phyloP scores from a whole-genome alignment of 352 stramenopile species.

The Phytophthora foliorum region DNA sequence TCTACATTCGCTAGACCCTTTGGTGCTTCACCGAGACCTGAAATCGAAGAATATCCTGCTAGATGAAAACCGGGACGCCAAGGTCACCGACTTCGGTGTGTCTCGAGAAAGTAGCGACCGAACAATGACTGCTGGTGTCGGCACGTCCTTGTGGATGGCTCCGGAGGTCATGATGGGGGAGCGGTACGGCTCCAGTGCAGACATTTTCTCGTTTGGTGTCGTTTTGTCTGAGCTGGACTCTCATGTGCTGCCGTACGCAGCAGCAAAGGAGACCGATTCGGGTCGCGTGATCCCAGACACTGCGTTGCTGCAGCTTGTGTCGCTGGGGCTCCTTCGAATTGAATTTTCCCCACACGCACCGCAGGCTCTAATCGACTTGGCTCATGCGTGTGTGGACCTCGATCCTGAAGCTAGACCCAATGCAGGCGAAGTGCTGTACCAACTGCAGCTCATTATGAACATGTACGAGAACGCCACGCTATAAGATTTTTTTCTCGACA shows the following conservation, averaged over 20 bases:
- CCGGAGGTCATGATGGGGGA: slow-evolving; percentile 59
- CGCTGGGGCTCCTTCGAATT: slow-evolving; percentile 39
- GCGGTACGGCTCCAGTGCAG: slow-evolving; percentile 47
- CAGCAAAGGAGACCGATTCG: slow-evolving; percentile 27
- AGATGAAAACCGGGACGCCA: slow-evolving; percentile 33
- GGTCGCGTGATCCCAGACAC: slow-evolving; percentile 40
- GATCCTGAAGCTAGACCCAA: slow-evolving; percentile 45
- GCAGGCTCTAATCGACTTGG: slow-evolving; percentile 39
- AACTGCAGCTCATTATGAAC: slow-evolving; percentile 49
- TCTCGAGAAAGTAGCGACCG: slow-evolving; percentile 42
- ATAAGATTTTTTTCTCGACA: slow-evolving; percentile 11
- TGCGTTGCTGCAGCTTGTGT: slow-evolving; percentile 57
- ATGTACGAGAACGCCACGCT: slow-evolving; percentile 36
- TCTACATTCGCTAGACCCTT: slow-evolving; percentile 52
- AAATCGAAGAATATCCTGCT: slow-evolving; percentile 74
- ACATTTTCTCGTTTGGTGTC: slow-evolving; percentile 65
- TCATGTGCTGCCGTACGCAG: slow-evolving; percentile 42
- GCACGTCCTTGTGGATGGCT: slow-evolving; percentile 56
- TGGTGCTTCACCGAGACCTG: slow-evolving; percentile 58
- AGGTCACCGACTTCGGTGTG: slow-evolving; percentile 63
- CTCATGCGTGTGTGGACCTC: slow-evolving; percentile 42
- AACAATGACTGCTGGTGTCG: slow-evolving; percentile 48
- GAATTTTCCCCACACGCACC: slow-evolving; percentile 47
- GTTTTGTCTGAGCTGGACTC: slow-evolving; percentile 57
- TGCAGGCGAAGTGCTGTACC: slow-evolving; percentile 46